phyloP scores from a whole-genome alignment of 192 early-diverging fungal genomes.

The Thamnidium elegans region DNA sequence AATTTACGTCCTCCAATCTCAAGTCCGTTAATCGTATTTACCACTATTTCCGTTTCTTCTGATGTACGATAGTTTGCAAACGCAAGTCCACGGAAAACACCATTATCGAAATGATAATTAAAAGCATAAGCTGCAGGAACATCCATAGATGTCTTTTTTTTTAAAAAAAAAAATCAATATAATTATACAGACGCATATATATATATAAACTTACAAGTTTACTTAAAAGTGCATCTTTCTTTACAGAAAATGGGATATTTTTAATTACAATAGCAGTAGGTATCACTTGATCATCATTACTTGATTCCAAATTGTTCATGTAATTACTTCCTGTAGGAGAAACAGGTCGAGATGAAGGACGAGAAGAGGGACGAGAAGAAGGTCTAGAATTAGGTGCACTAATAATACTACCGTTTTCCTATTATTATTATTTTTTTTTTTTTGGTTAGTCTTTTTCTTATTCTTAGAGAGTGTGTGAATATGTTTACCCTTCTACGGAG shows the following conservation, averaged over 20 bases:
- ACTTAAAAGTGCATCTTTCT: constrained; percentile 70
- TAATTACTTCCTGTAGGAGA: neutral
- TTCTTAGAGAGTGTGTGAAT: neutral
- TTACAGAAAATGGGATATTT: constrained; percentile 79
- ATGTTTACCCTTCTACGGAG: neutral
- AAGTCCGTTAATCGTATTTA: constrained; percentile 67
- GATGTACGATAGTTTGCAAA: constrained; percentile 80
- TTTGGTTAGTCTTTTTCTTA: neutral
- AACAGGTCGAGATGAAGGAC: constrained; percentile 15
- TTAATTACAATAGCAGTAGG: constrained; percentile 80
- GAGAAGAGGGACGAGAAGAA: constrained; percentile 15
- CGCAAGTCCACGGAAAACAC: constrained; percentile 75
- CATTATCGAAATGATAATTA: constrained; percentile 82
- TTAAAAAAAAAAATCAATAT: neutral
- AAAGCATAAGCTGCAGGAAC: constrained; percentile 77
- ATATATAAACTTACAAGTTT: constrained; percentile 49
- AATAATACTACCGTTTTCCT: neutral
- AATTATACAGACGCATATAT: no score
- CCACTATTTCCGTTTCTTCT: constrained; percentile 70
- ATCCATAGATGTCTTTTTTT: constrained; percentile 46
- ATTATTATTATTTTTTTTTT: no score
- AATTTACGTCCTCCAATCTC: constrained; percentile 70
- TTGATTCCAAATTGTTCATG: neutral
- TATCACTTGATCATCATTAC: constrained; percentile 39
- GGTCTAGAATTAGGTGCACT: constrained; percentile 1